Percentiles rank a stretch among this genome's conserved stretches.
Evolutionary conservation across 139 green algal genomes (phyloP).

Genomic region (Chlorella sp.): DNA sequence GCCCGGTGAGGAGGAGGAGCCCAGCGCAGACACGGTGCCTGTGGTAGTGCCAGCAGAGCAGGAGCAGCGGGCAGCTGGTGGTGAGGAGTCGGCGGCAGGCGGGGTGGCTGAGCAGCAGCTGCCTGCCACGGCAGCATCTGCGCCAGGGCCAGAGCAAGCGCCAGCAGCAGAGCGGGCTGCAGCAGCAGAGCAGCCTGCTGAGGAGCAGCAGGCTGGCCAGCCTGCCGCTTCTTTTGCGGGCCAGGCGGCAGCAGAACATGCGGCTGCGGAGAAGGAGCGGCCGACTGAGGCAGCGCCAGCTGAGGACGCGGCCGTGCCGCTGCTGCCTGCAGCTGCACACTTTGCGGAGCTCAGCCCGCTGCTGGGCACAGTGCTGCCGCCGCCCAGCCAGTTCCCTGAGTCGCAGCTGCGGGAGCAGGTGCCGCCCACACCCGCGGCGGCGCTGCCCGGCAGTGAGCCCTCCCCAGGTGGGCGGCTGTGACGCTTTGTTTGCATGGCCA

Average conservation of each 20-base stretch:
- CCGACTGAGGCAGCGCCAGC: background rate
- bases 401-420: constrained; percentile 3
- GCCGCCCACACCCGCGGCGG: constrained; percentile 1
- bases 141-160: background rate
- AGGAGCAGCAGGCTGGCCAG: no score
- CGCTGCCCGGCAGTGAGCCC: background rate
- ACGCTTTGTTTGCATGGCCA: background rate
- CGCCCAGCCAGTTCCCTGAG: constrained; percentile 20
- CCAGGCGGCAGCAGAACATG: background rate
- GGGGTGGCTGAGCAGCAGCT: background rate
- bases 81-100: background rate
- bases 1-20: no score
- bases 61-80: background rate
- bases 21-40: no score
- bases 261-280: background rate
- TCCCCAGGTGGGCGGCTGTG: background rate
- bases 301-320: no score
- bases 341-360: background rate
- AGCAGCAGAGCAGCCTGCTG: background rate
- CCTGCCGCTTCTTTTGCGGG: background rate
- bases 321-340: background rate
- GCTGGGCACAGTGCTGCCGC: background rate
- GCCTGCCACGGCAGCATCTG: background rate
- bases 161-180: background rate
- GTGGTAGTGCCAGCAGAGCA: background rate